phyloP scores from a whole-genome alignment of 1,284 basidiomycete genomes.

The Heterobasidion irregulare region DNA sequence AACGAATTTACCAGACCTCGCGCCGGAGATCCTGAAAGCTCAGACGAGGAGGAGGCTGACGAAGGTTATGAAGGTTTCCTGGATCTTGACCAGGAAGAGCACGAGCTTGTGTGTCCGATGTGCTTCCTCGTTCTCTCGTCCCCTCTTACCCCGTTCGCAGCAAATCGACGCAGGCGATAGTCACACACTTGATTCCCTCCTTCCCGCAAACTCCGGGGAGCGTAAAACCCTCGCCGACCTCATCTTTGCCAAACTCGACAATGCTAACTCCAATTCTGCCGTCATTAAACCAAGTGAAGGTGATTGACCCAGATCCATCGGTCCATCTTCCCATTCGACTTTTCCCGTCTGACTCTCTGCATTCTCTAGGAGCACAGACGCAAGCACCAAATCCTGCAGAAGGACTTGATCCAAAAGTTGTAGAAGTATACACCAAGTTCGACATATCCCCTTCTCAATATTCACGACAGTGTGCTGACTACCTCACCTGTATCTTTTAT shows the following conservation, averaged over 20 bases:
- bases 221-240: conserved; percentile 89
- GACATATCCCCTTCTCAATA: conserved; percentile 15
- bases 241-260: conserved; percentile 88
- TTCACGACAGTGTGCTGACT: neutral
- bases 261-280: conserved; percentile 35
- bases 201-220: conserved; percentile 64
- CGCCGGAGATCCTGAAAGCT: conserved; percentile 30
- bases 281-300: conserved; percentile 53
- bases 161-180: conserved; percentile 88
- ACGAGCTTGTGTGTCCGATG: conserved; percentile 17
- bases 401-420: conserved; percentile 93
- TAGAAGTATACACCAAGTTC: conserved; percentile 93
- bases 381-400: conserved; percentile 77
- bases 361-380: conserved; percentile 20
- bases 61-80: conserved; percentile 45
- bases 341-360: neutral
- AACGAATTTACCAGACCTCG: conserved; percentile 11
- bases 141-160: conserved; percentile 29
- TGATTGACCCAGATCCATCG: conserved; percentile 15
- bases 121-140: neutral
- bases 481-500: neutral
- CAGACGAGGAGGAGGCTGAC: conserved; percentile 29
- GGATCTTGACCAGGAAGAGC: conserved; percentile 37
- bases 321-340: neutral
- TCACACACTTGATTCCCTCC: conserved; percentile 73